Conservation (phyloP, 1,139 yeast genomes). For the Trichomonascaceae sp. region DNA sequence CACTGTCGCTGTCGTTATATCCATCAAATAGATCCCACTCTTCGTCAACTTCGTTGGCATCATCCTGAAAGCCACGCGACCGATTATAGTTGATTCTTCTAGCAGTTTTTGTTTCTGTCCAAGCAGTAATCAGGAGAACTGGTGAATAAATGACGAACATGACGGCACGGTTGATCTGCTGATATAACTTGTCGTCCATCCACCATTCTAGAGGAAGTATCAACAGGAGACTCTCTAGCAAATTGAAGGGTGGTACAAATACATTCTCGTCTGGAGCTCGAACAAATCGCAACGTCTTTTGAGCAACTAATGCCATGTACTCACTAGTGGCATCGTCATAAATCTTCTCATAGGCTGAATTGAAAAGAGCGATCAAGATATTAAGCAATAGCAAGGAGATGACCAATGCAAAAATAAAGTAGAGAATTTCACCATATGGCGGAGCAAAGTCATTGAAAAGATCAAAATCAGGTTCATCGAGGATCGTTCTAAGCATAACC, state of each 20-base stretch:
- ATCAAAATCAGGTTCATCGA: conserved; percentile 67
- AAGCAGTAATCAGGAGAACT: conserved; percentile 51
- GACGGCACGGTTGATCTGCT: conserved; percentile 33
- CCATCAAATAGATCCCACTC: conserved; percentile 87
- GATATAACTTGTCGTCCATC: conserved; percentile 29
- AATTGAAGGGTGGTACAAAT: conserved; percentile 78
- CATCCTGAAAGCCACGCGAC: conserved; percentile 59
- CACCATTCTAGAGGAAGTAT: conserved; percentile 39
- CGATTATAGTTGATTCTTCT: conserved; percentile 69
- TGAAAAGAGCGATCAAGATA: conserved; percentile 75
- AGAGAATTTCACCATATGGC: conserved; percentile 74
- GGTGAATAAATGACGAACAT: conserved; percentile 70
- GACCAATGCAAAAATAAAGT: conserved; percentile 70
- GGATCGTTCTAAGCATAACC: conserved; percentile 61
- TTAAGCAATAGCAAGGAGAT: conserved; percentile 56
- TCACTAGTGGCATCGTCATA: conserved; percentile 80
- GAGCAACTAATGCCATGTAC: conserved; percentile 77
- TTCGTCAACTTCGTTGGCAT: conserved; percentile 70
- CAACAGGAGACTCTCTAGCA: conserved; percentile 53
- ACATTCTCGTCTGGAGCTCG: conserved; percentile 87
- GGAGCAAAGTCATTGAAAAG: conserved; percentile 69
- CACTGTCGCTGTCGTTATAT: conserved; percentile 31
- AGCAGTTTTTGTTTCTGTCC: conserved; percentile 60
- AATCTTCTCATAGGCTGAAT: conserved; percentile 77
- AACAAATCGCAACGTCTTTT: conserved; percentile 73